Evolutionary conservation across 2,329 filamentous ascomycete genomes (phyloP), one percentile per base, ranked within the genome.

Genomic region (Pezicula radicicola): DNA sequence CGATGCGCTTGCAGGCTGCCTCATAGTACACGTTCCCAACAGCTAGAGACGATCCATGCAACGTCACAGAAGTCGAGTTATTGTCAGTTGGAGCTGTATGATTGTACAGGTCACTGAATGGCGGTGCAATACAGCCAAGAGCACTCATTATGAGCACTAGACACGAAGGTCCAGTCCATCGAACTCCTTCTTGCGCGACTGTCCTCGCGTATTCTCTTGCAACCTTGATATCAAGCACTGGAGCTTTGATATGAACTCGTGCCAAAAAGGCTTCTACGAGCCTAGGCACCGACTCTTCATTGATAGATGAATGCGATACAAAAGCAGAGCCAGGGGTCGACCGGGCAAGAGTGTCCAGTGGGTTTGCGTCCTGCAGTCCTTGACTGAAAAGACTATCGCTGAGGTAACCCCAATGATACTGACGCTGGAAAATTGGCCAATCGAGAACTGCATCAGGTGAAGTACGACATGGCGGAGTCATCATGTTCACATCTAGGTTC

Each of bases 231-330:
- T 70, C 66, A 4, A 70, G 56, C 5, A 72, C 64, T 7, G 69
- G 69, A 52, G 70, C 68, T 48, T 69, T 70, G 9, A 63, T 70
- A 53, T 70, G 68, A 3, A 70, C 66, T 48, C 62, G 59, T 25
- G 60, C 54, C 5, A 70, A 56, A 49, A 70, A 70, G 9, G 52
- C 51, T 15, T 68, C 59, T 7, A 70, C 59, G 15, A 69, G 54
- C 4, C 42, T 16, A 2, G 60, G 63, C 1, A 68, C 63, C 10
- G 58, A 56, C 18, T 66, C 63, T 21, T 68, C 67, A 15, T 51
- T 33, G 25, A 63, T 28, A 4, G 39, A 42, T 42, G 39, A 42
- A 42, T 13, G 39, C 4, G 39, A 42, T 42, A 19, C 39, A 19
- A 42, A 42, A 10, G 18, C 18, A 19, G 39, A 42, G 18, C 39